Evolutionary conservation across 371 early-diverging fungal species (phyloP).

Genomic region (Quaeritorhiza haematococci): DNA sequence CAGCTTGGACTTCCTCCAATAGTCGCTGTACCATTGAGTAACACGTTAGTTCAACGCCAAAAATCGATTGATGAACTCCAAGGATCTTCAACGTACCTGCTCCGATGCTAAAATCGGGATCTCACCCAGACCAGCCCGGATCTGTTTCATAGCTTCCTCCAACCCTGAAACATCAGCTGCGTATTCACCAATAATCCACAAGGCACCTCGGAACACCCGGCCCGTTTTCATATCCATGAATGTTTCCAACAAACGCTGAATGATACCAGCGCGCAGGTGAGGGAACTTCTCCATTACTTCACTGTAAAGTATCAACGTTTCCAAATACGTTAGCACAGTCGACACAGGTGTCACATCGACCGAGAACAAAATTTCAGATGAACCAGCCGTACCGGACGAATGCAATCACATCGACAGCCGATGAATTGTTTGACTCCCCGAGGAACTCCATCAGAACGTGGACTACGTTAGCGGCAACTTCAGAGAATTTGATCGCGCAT

Average conservation of each 20-base stretch:
- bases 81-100: constrained; percentile 24
- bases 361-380: too few relatives aligned
- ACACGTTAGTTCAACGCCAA: too few relatives aligned
- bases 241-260: constrained; percentile 70
- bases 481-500: constrained; percentile 92
- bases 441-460: constrained; percentile 91
- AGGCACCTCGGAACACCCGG: constrained; percentile 92
- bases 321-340: background rate
- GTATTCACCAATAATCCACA: constrained; percentile 96
- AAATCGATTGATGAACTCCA: background rate
- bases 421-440: constrained; percentile 80
- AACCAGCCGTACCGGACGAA: constrained; percentile 69
- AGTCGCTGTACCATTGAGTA: too few relatives aligned
- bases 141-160: constrained; percentile 75
- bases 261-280: constrained; percentile 70
- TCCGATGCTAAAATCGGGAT: constrained; percentile 85
- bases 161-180: constrained; percentile 67
- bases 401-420: constrained; percentile 91
- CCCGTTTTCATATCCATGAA: constrained; percentile 89
- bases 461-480: constrained; percentile 90
- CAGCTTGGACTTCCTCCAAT: constrained; percentile 22
- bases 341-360: background rate
- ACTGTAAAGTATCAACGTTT: constrained; percentile 28
- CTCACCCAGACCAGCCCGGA: constrained; percentile 80
- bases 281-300: constrained; percentile 96